Conservation (phyloP, 768 basidiomycete genomes). For the Collybia sp. region DNA sequence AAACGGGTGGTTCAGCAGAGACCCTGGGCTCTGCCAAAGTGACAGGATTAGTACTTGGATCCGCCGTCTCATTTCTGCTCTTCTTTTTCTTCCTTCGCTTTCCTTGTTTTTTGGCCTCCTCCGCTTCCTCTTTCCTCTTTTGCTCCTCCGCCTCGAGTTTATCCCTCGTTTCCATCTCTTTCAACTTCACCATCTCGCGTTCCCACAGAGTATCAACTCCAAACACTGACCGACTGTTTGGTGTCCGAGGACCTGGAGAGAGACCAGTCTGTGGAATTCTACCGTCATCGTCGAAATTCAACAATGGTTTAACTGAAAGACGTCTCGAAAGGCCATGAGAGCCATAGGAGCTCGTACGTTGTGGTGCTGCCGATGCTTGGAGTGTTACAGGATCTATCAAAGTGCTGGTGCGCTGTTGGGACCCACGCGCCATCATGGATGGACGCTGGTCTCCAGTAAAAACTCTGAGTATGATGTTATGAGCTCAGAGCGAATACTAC, state of each 20-base stretch:
- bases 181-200: constrained; percentile 76
- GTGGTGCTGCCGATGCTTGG: constrained; percentile 40
- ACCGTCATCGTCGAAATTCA: constrained; percentile 57
- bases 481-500: background rate
- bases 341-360: constrained; percentile 38
- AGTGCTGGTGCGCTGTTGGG: constrained; percentile 52
- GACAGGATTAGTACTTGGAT: constrained; percentile 2
- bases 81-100: constrained; percentile 44
- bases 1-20: constrained; percentile 35
- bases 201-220: constrained; percentile 95
- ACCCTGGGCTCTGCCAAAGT: constrained; percentile 20
- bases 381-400: constrained; percentile 70
- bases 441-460: constrained; percentile 88
- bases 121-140: constrained; percentile 39
- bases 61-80: constrained; percentile 26
- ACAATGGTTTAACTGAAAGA: constrained; percentile 61
- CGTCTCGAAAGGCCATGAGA: constrained; percentile 39
- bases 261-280: constrained; percentile 21
- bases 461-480: constrained; percentile 42
- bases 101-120: constrained; percentile 37
- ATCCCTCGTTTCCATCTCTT: constrained; percentile 71
- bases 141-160: constrained; percentile 50
- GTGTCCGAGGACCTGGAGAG: constrained; percentile 16
- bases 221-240: constrained; percentile 75
- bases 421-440: constrained; percentile 85